Base-by-base conservation (phyloP, 2,329 filamentous ascomycete species). In the Pseudogymnoascus verrucosus region DNA sequence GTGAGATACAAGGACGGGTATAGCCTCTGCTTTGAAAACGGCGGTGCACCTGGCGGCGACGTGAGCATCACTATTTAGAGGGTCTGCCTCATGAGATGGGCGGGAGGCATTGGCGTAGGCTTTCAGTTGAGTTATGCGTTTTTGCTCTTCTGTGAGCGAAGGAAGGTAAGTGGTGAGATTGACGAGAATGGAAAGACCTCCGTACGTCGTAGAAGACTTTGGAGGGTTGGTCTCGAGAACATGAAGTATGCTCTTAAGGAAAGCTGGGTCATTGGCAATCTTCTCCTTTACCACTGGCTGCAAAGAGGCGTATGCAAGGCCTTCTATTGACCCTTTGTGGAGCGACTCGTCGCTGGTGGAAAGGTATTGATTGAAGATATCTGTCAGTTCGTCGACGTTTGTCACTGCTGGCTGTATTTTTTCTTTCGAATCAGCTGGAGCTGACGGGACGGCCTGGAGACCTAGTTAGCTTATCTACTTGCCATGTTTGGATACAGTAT, bases 91-190 rank as follows among this genome's bases (percentile, higher is more conserved):
- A 0, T 80, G 74, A n/a, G 83, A 73, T 65, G 84, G 84, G 71
- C 91, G 92, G 4, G 87, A 87, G 0, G 91, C 89, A 72, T 96
- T 91, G 12, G 95, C 95, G 71, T 98, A 99, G 1, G 92, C 91
- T 78, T 96, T 97, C 51, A 99, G 83, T 74, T 99, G 90, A 5
- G 84, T 84, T 78, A 99, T 91, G 71, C 90, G 91, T 78, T 93
- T 95, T 71, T 97, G 89, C 75, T 99, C 95, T 67, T 97, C 93
- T 0, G 91, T 88, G 42, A 93, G 80, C 6, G 80, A 79, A 5
- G 92, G 92, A 42, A 85, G 82, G 73, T 96, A 98, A 31, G 84
- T 82, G 12, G 91, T 96, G 61, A 99, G 78, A 72, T 98, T 97
- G 63, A 86, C 80, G 68, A 98, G 83, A 63, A 97, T 89, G 72